Percentiles rank a stretch among this genome's conserved stretches.
Conservation (phyloP, 192 early-diverging fungal genomes). For the Paraglomus occultum region DNA sequence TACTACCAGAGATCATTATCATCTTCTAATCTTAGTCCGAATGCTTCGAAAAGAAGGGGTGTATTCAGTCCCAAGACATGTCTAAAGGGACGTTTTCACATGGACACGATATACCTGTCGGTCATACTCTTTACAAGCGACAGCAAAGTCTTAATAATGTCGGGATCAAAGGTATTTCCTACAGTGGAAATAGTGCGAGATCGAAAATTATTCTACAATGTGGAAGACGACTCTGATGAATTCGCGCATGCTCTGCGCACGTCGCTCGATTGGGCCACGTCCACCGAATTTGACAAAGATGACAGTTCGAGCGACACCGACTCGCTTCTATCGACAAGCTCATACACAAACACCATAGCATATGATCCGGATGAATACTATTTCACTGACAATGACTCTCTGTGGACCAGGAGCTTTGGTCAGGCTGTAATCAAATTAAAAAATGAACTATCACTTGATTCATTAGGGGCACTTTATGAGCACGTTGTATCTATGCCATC, state of each 20-base stretch:
- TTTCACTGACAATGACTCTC: slow-evolving; percentile 21
- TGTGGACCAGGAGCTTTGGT: slow-evolving; percentile 22
- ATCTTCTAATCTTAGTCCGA: slow-evolving; percentile 1
- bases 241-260: slow-evolving; percentile 35
- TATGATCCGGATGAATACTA: neutral
- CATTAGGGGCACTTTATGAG: slow-evolving; percentile 39
- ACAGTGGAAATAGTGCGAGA: slow-evolving; percentile 27
- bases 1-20: neutral
- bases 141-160: slow-evolving; percentile 39
- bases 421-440: slow-evolving; percentile 31
- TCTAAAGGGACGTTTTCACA: slow-evolving; percentile 33
- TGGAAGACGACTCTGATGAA: slow-evolving; percentile 32
- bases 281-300: slow-evolving; percentile 15
- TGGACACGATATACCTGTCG: slow-evolving; percentile 41
- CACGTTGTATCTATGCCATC: slow-evolving; percentile 39
- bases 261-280: slow-evolving; percentile 37
- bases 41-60: slow-evolving; percentile 21
- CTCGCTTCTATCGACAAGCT: slow-evolving; percentile 13
- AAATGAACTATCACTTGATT: slow-evolving; percentile 27
- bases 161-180: slow-evolving; percentile 25
- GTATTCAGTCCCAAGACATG: slow-evolving; percentile 25
- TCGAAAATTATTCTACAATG: slow-evolving; percentile 19
- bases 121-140: slow-evolving; percentile 43
- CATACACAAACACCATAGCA: slow-evolving; percentile 1
- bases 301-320: slow-evolving; percentile 22